Evolutionary conservation across 768 basidiomycete species (phyloP).

Genomic region (Pisolithus orientalis): DNA sequence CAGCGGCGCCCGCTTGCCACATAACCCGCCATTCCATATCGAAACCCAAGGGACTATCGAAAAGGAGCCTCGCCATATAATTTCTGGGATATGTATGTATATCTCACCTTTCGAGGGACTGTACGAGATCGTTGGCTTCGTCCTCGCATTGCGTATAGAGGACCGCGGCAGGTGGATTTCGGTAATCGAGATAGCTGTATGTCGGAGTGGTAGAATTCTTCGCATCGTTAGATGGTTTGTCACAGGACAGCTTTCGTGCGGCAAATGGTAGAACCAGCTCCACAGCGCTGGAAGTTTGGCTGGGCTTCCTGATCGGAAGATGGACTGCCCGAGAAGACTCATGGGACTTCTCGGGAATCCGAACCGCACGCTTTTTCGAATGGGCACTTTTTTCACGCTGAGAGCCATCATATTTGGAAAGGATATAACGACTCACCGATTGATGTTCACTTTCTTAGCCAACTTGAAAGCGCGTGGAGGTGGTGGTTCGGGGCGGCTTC

Average conservation of each 20-base stretch:
- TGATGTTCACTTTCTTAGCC: background rate
- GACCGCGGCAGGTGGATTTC: conserved; percentile 23
- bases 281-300: background rate
- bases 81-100: background rate
- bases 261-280: background rate
- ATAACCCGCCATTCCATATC: conserved; percentile 46
- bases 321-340: too few species aligned
- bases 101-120: conserved; percentile 33
- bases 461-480: conserved; percentile 1
- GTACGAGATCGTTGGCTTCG: conserved; percentile 36
- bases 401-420: background rate
- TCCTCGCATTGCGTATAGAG: conserved; percentile 36
- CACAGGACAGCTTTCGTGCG: background rate
- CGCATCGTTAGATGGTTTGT: background rate
- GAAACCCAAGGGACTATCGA: conserved; percentile 39
- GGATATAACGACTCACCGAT: background rate
- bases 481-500: background rate
- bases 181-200: conserved; percentile 35
- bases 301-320: background rate
- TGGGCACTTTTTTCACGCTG: background rate
- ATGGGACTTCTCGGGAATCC: too few species aligned
- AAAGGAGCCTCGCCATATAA: background rate
- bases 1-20: conserved; percentile 24
- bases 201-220: conserved; percentile 15
- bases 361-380: too few species aligned